These are phyloP conservation scores for Gryganskiella cystojenkinii DNA, from an alignment of 192 early-diverging fungal species.

Conservation along the genomic window DNA sequence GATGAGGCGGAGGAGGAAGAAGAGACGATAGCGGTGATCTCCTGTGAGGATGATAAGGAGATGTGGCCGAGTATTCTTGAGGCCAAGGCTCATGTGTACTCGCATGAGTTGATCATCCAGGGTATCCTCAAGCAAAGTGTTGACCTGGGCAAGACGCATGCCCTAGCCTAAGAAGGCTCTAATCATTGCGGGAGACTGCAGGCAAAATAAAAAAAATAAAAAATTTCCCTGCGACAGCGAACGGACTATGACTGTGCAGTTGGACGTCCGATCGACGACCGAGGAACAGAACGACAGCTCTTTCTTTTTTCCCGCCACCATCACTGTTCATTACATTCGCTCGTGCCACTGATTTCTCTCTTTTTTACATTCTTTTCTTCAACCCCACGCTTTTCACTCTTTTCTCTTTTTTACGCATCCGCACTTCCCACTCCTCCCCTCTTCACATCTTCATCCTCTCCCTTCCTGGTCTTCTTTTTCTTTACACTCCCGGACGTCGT, in stretches of 20 bases:
- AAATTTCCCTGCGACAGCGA: too few relatives aligned
- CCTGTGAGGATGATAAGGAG: slow-evolving; percentile 34
- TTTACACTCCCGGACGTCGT: not conserved
- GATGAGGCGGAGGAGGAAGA: slow-evolving; percentile 4
- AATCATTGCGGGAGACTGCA: not conserved
- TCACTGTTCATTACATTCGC: too few relatives aligned
- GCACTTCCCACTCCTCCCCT: not conserved
- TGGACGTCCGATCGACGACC: too few relatives aligned
- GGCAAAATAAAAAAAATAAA: not conserved
- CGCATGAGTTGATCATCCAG: slow-evolving; percentile 31
- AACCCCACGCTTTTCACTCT: not conserved
- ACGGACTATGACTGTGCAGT: too few relatives aligned
- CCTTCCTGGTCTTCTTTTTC: too few relatives aligned
- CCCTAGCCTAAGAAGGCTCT: slow-evolving; percentile 14
- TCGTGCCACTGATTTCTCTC: too few relatives aligned
- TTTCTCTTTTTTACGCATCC: not conserved
- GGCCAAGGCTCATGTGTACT: slow-evolving; percentile 23
- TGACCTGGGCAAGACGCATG: slow-evolving; percentile 22
- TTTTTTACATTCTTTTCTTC: not conserved
- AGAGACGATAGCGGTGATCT: slow-evolving; percentile 26
- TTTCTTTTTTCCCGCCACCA: too few relatives aligned
- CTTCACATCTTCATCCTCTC: not conserved
- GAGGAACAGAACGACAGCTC: too few relatives aligned
- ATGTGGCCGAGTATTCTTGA: slow-evolving; percentile 41
- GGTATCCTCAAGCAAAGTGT: slow-evolving; percentile 24